Evolutionary conservation across 2,329 filamentous ascomycete species (phyloP).

Genomic region (Biscogniauxia marginata): DNA sequence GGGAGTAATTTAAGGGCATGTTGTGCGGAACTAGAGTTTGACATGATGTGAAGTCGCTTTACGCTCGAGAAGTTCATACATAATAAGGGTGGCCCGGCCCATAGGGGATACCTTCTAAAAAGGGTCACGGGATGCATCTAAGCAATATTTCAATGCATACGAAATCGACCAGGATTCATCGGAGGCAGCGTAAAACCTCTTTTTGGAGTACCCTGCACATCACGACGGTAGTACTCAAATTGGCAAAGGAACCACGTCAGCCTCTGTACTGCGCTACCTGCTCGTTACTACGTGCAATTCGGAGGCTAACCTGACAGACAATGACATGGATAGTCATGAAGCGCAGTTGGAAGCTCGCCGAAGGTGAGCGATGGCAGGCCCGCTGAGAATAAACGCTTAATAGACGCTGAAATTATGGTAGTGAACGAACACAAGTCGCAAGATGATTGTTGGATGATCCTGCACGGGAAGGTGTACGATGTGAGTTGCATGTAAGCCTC

Average conservation of each 20-base stretch:
- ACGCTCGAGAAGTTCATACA: too few species aligned
- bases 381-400: background rate
- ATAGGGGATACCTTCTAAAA: too few species aligned
- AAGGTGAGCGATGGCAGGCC: slow-evolving; percentile 10
- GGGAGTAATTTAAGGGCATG: too few species aligned
- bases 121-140: too few species aligned
- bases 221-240: background rate
- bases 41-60: too few species aligned
- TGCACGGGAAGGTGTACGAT: slow-evolving; percentile 25
- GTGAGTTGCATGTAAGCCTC: slow-evolving; percentile 8
- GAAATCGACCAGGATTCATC: too few species aligned
- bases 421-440: slow-evolving; percentile 17
- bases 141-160: too few species aligned
- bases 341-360: slow-evolving; percentile 9
- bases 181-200: background rate
- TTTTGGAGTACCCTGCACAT: background rate
- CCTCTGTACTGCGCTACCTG: background rate
- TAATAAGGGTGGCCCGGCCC: too few species aligned
- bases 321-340: slow-evolving; percentile 4
- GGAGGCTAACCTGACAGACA: background rate
- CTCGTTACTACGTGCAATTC: background rate
- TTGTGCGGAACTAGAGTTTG: too few species aligned
- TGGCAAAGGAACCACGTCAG: background rate
- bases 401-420: slow-evolving; percentile 4
- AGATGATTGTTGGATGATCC: slow-evolving; percentile 22